Evolutionary conservation across 805 yeast genomes (phyloP).

Genomic region (Wickerhamiella sorbophila): DNA sequence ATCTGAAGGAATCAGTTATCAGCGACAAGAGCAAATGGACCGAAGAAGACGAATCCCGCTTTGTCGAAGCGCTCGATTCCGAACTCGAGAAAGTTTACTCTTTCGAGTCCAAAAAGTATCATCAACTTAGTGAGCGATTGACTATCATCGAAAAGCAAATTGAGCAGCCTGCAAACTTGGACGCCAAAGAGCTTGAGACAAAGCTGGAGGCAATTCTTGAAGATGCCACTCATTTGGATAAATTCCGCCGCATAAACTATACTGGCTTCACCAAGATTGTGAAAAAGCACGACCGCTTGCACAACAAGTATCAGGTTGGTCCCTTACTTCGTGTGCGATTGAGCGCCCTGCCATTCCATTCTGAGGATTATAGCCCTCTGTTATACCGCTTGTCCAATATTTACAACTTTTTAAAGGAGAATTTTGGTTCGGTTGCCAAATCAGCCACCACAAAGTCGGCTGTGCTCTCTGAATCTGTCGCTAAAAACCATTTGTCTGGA

Average conservation of each 20-base stretch:
- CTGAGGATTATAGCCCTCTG: conserved; percentile 89
- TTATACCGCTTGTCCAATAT: conserved; percentile 62
- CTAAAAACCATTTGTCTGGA: conserved; percentile 25
- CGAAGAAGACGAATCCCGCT: conserved; percentile 67
- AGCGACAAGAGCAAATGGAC: conserved; percentile 46
- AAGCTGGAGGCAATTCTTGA: conserved; percentile 61
- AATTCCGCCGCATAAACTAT: conserved; percentile 79
- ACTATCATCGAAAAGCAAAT: conserved; percentile 48
- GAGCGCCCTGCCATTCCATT: conserved; percentile 76
- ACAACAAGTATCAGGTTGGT: conserved; percentile 74
- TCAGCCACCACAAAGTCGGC: conserved; percentile 19
- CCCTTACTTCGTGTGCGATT: conserved; percentile 81
- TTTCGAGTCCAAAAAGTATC: conserved; percentile 62
- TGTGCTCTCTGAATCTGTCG: conserved; percentile 22
- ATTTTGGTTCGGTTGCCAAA: conserved; percentile 32
- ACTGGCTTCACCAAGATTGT: conserved; percentile 92
- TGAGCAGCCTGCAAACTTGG: conserved; percentile 28
- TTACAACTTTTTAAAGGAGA: conserved; percentile 70
- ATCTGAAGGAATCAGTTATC: conserved; percentile 42
- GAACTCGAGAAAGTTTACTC: conserved; percentile 89
- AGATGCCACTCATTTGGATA: conserved; percentile 73
- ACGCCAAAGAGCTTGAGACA: conserved; percentile 46
- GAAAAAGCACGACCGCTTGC: conserved; percentile 88
- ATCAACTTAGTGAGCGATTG: conserved; percentile 50
- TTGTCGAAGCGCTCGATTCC: conserved; percentile 57